Base-by-base conservation (phyloP, 164 flowering plant genomes). In the Vitis amurensis region DNA sequence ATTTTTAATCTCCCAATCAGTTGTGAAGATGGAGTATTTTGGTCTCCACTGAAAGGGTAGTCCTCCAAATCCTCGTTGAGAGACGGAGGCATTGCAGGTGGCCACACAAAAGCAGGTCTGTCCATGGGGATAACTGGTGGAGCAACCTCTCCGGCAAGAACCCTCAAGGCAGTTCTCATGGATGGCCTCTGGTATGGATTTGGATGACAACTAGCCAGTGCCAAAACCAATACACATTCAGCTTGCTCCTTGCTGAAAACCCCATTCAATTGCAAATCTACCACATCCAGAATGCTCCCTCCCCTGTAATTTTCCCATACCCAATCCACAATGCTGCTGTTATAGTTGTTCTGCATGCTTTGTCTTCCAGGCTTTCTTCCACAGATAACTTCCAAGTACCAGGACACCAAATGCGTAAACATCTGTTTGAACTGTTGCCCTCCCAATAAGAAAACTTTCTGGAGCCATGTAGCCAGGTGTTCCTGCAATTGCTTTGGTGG, bases 181-280 rank as follows among this genome's bases (percentile, higher is more conserved):
- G 81, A 73, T 0, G 91, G 91, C 68, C 94, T 80, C 17, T 74
- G 16, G 59, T 71, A n/a, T 9, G 89, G 90, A 59, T 86, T 79
- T 7, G 91, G 89, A 66, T 84, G 86, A 62, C 88, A 87, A 60
- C 91, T 83, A 17, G 86, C 82, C 67, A 87, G 69, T n/a, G 86
- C 88, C 65, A 87, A 29, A 31, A 73, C 11, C 0, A 87, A 71
- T 58, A 74, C 55, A 9, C 76, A 17, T 29, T 76, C 81, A 59
- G 67, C 71, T 47, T 83, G 81, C n/a, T 73, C 78, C 69, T 72
- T 44, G 12, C 70, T 37, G 11, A 72, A 71, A 0, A 73, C 52
- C 2, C 74, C 79, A 1, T 70, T 44, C 76, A 87, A 61, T 15
- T 68, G 63, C 6, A 29, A 11, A 72, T 85, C 87, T 0, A 77